Percentiles rank a stretch among this genome's conserved stretches.
phyloP scores from a whole-genome alignment of 768 basidiomycete genomes.

The Asterophora parasitica region DNA sequence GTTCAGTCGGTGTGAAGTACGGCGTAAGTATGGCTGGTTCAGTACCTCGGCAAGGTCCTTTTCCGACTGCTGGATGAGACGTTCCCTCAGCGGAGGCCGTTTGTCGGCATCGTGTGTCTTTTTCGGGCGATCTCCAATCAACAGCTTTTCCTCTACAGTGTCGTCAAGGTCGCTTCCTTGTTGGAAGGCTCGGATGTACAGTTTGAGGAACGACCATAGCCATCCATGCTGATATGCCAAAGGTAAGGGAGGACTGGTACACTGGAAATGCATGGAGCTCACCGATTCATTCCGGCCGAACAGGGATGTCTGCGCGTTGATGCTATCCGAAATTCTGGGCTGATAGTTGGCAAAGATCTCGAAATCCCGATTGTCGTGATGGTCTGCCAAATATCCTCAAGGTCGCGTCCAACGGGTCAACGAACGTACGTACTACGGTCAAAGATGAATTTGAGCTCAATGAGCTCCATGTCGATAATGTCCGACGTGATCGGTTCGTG shows the following conservation, averaged over 20 bases:
- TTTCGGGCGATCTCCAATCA: conserved; percentile 78
- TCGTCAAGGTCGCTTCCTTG: conserved; percentile 79
- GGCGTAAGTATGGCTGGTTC: background rate
- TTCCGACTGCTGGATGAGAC: conserved; percentile 44
- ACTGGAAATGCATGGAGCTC: background rate
- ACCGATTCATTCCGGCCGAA: conserved; percentile 62
- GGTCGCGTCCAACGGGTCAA: background rate
- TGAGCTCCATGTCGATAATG: conserved; percentile 75
- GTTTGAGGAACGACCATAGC: conserved; percentile 65
- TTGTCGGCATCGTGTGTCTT: conserved; percentile 47
- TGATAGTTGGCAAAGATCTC: conserved; percentile 77
- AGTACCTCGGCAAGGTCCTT: conserved; percentile 54
- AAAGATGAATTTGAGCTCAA: conserved; percentile 80
- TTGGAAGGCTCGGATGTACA: conserved; percentile 75
- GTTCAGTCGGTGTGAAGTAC: background rate
- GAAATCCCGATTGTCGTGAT: conserved; percentile 87
- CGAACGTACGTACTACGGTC: conserved; percentile 51
- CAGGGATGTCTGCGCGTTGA: conserved; percentile 66
- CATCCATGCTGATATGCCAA: conserved; percentile 52
- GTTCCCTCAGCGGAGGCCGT: conserved; percentile 50
- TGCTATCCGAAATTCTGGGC: conserved; percentile 42
- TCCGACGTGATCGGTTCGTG: conserved; percentile 71
- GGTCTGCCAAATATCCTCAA: conserved; percentile 35
- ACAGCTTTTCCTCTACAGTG: conserved; percentile 73
- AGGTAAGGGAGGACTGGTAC: background rate